Evolutionary conservation across 345 rosid genomes (phyloP).

Genomic region (Mallotus nudiflorus): DNA sequence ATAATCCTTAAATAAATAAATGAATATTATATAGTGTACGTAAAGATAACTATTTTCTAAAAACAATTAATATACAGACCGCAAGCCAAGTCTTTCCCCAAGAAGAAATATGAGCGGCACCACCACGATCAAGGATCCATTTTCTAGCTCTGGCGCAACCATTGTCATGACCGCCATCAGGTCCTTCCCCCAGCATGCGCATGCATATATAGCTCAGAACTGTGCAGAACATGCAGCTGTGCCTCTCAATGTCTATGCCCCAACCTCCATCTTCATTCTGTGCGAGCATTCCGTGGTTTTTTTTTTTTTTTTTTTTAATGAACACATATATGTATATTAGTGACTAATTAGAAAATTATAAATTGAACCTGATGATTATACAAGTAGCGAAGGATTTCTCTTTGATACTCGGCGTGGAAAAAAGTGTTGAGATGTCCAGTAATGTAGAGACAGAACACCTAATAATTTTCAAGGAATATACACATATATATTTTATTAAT

Average conservation of each 20-base stretch:
- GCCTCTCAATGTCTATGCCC: conserved; percentile 25
- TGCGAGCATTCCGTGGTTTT: too few species aligned
- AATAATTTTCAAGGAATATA: too few species aligned
- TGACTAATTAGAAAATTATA: neutral
- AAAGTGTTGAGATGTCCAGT: conserved; percentile 16
- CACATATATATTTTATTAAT: too few species aligned
- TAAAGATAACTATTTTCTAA: neutral
- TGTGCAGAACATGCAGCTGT: conserved; percentile 24
- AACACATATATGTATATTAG: neutral
- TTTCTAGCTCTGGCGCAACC: conserved; percentile 17
- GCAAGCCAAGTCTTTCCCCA: conserved; percentile 33
- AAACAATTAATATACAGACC: neutral
- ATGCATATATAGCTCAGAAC: conserved; percentile 15
- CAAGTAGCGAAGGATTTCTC: conserved; percentile 20
- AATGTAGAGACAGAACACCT: conserved; percentile 19
- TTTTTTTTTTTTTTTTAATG: neutral
- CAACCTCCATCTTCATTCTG: conserved; percentile 34
- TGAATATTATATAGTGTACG: too few species aligned
- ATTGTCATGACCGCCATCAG: conserved; percentile 15
- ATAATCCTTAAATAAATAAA: too few species aligned
- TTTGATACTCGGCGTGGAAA: conserved; percentile 19
- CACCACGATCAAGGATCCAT: conserved; percentile 26
- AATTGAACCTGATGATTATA: conserved; percentile 22
- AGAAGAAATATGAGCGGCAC: conserved; percentile 16
- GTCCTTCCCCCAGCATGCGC: conserved; percentile 19